A percentile compares a stretch with the other conserved stretches of the same genome.
These are phyloP conservation scores for Incumbomyces delicatus DNA, from an alignment of 2,329 filamentous ascomycete species.

Conservation along the genomic window DNA sequence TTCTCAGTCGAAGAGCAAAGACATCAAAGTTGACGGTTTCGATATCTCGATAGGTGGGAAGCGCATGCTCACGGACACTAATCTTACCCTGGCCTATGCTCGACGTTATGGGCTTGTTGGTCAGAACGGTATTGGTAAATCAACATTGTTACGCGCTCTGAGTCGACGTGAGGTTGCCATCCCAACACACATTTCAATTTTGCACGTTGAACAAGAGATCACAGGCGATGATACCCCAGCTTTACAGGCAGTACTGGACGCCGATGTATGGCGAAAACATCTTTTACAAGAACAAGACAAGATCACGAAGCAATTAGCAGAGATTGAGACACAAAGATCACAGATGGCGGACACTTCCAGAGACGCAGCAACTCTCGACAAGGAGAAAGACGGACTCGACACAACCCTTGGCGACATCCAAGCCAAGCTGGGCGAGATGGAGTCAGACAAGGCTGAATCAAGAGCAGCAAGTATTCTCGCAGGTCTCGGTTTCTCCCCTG, in stretches of 20 bases:
- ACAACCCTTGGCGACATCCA: constrained; percentile 86
- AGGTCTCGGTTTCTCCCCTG: constrained; percentile 89
- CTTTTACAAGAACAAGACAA: constrained; percentile 81
- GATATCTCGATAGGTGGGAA: constrained; percentile 85
- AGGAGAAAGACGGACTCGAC: constrained; percentile 81
- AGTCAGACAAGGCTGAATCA: constrained; percentile 95
- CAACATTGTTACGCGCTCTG: constrained; percentile 83
- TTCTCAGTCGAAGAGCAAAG: constrained; percentile 79
- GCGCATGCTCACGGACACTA: constrained; percentile 84
- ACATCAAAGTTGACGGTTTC: constrained; percentile 94
- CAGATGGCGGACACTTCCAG: constrained; percentile 83
- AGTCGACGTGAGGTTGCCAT: constrained; percentile 89
- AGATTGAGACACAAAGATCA: constrained; percentile 66
- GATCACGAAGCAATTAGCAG: constrained; percentile 64
- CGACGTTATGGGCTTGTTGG: constrained; percentile 94
- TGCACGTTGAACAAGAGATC: constrained; percentile 98
- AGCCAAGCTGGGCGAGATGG: constrained; percentile 89
- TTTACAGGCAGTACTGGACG: constrained; percentile 88
- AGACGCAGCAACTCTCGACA: constrained; percentile 76
- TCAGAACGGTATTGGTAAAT: constrained; percentile 98
- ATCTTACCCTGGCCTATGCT: constrained; percentile 80
- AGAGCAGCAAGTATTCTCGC: constrained; percentile 91
- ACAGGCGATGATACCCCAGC: constrained; percentile 91
- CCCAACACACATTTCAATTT: constrained; percentile 94
- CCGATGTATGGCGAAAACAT: constrained; percentile 97